Evolutionary conservation across 2,329 filamentous ascomycete genomes (phyloP).

Genomic region (Penicillium sp.): DNA sequence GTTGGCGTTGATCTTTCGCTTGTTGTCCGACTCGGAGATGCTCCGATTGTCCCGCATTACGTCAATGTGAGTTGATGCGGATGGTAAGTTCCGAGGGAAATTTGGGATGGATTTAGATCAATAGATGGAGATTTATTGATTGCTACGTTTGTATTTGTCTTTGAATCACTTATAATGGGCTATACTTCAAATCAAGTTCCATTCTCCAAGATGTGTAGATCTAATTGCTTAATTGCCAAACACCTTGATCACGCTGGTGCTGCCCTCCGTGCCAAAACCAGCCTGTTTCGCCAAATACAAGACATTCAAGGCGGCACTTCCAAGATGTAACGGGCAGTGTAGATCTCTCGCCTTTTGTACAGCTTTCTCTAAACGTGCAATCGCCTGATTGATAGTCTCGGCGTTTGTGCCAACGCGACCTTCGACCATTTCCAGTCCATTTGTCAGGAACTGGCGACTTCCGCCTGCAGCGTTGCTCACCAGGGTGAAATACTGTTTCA

Average conservation of each 20-base stretch:
- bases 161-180: too few relatives aligned
- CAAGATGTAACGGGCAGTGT: slow-evolving; percentile 36
- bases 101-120: too few relatives aligned
- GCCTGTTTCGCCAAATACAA: slow-evolving; percentile 29
- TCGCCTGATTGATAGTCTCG: slow-evolving; percentile 36
- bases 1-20: too few relatives aligned
- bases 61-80: slow-evolving; percentile 8
- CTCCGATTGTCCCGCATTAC: slow-evolving; percentile 9
- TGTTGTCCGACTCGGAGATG: slow-evolving; percentile 17
- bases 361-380: slow-evolving; percentile 36
- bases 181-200: too few relatives aligned
- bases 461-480: slow-evolving; percentile 46
- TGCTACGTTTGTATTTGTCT: too few relatives aligned
- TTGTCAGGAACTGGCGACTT: slow-evolving; percentile 42
- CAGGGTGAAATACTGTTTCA: slow-evolving; percentile 43
- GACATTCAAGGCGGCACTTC: slow-evolving; percentile 34
- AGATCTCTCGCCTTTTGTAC: slow-evolving; percentile 41
- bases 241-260: slow-evolving; percentile 30
- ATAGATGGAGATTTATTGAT: too few relatives aligned
- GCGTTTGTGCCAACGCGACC: slow-evolving; percentile 24
- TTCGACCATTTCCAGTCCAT: slow-evolving; percentile 35
- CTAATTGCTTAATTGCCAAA: slow-evolving; percentile 22
- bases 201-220: too few relatives aligned
- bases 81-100: too few relatives aligned
- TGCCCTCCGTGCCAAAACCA: slow-evolving; percentile 29